Base-by-base conservation (phyloP, 139 green algal species). In the Picochlorum costavermella region DNA sequence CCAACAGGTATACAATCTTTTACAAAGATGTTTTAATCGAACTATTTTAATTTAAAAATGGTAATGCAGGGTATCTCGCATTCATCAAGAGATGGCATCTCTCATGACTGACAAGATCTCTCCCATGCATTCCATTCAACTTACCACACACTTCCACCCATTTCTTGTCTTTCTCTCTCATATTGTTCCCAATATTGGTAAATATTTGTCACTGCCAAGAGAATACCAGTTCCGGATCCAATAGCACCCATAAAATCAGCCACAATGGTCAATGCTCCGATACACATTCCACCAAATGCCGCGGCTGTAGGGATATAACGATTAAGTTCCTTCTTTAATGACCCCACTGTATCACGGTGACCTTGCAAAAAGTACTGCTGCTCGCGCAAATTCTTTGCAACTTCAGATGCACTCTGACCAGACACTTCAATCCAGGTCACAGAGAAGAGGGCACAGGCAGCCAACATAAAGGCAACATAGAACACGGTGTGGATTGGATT, bases 351-450 rank as follows among this genome's bases (percentile, higher is more conserved):
- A 71, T 87, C 78, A 45, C 81, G 75, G 59, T 86, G 75, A 51
- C 75, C 75, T 75, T 85, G 69, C 67, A 96, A 85, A 78, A 95
- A 96, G 80, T 92, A 92, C 76, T 95, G 81, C 87, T 96, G 88
- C 70, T 97, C 88, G 70, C 93, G 93, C 60, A 99, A 88, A 83
- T 98, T 88, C 83, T 95, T 96, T 30, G 94, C 94, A 3, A 99
- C 94, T 65, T 99, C 94, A 56, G 64, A 77, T 28, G 94, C 90
- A 33, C 76, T 91, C 40, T 88, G 92, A 37, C 94, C 94, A 0
- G 85, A 95, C n/a, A 99, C 91, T 82, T 99, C 94, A 67, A 99
- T 98, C 94, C 94, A 99, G 36, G 91, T 97, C 85, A 98, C 98
- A 70, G 92, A 98, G 82, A 98, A 98, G n/a, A 98, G 75, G 3